Evolutionary conservation across 2,329 filamentous ascomycete species (phyloP), one percentile per base, ranked within the genome.

Genomic region (Scorias spongiosa): DNA sequence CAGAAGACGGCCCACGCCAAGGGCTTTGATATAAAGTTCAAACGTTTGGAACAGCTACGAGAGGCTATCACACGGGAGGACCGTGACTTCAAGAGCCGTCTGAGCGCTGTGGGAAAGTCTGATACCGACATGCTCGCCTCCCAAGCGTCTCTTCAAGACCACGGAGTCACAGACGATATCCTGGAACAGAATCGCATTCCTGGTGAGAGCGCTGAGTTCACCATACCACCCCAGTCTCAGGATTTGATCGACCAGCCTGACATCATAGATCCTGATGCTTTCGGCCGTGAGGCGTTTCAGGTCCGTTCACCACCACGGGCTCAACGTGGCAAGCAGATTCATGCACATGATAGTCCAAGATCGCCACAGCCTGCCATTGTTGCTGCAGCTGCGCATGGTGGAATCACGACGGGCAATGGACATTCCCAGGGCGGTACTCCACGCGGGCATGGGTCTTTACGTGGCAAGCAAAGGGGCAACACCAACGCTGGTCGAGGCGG

Each of bases 11-110:
- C 57, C 10, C 64, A 66, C 44, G 68, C 68, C 12, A 65, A 66
- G 43, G 66, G 68, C 18, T 72, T 72, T 44, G 68, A 69, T 47
- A 66, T 72, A 40, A 64, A 67, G 32, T 63, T 60, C 29, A 71
- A 70, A 59, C 64, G 66, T 42, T 57, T 71, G 7, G 67, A 70
- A 52, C 67, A 71, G 48, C 60, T 72, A 10, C 64, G 68, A 8
- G 67, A 70, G 47, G 66, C 66, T 28, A 62, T 71, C 17, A 63
- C 62, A 15, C 62, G 68, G 39, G 68, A 71, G 50, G 68, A 70
- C 29, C 64, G 68, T 37, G 68, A 71, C 46, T 66, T 60, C 53
- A 64, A 63, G 34, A 62, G 62, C 41, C 51, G 60, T 11, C 50
- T 53, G 40, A 50, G 50, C 29, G 42, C 62, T 32, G 52, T 56